Base-by-base conservation (phyloP, 768 basidiomycete genomes). In the Crucibulum laeve region DNA sequence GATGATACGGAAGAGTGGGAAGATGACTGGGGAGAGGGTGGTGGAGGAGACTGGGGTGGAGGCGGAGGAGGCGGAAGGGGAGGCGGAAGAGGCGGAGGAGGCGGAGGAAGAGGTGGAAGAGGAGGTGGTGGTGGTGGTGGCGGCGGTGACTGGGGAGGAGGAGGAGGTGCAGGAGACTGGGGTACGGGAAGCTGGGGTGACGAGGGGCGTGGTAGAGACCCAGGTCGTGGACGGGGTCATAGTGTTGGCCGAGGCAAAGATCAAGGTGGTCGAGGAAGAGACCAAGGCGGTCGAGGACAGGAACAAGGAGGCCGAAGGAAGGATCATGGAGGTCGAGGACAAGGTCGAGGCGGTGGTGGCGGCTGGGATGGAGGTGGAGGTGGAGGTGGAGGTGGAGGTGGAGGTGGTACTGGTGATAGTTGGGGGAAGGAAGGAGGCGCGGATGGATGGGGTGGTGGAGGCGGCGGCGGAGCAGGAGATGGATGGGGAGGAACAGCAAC, bases 121-220 rank as follows among this genome's bases (percentile, higher is more conserved):
- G 51, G 51, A 34, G 36, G 44, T 28, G 40, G 35, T 35, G 45
- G 23, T 13, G 45, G 41, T 14, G 43, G 34, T 33, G 46, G 44
- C 4, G 47, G 52, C 32, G 52, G 43, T 34, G 30, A 23, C n/a
- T 43, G 45, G 17, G 56, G 47, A 39, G 57, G 36, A 14, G 43
- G 52, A 15, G 54, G 45, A 25, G 47, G 35, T 18, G 43, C n/a
- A n/a, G n/a, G n/a, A n/a, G n/a, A n/a, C n/a, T n/a, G n/a, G n/a
- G n/a, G n/a, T n/a, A n/a, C n/a, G n/a, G n/a, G n/a, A n/a, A n/a
- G n/a, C n/a, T n/a, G n/a, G n/a, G n/a, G n/a, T n/a, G n/a, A n/a
- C n/a, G n/a, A n/a, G n/a, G n/a, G n/a, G n/a, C n/a, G n/a, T n/a
- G n/a, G n/a, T n/a, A n/a, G n/a, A n/a, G n/a, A n/a, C n/a, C n/a